Percentiles rank a stretch among this genome's conserved stretches.
Conservation (phyloP, 768 basidiomycete genomes). For the Tubosaeta brunneosetosa region DNA sequence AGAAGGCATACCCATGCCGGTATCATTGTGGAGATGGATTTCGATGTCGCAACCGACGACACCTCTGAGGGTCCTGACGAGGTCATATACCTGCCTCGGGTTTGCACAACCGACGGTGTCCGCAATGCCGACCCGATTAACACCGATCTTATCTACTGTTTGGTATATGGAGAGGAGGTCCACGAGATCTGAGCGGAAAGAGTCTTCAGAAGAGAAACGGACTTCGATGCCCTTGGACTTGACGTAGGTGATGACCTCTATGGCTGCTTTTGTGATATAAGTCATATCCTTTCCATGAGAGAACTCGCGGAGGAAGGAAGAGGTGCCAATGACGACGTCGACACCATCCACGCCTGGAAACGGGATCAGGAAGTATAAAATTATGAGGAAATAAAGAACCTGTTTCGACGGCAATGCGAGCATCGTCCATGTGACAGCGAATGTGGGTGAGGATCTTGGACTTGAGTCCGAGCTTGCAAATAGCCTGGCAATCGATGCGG, state of each 20-base stretch:
- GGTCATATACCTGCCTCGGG: conserved; percentile 96
- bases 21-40: conserved; percentile 97
- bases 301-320: conserved; percentile 98
- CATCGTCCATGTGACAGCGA: conserved; percentile 99
- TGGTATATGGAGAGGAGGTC: conserved; percentile 98
- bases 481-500: conserved; percentile 89
- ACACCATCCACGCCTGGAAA: conserved; percentile 90
- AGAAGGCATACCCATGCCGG: conserved; percentile 73
- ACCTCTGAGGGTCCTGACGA: conserved; percentile 91
- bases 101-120: conserved; percentile 99
- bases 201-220: conserved; percentile 99
- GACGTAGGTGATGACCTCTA: conserved; percentile 98
- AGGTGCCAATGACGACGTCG: conserved; percentile 98
- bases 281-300: conserved; percentile 99
- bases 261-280: conserved; percentile 98
- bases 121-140: conserved; percentile 97
- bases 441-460: conserved; percentile 98
- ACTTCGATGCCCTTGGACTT: conserved; percentile 99
- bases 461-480: conserved; percentile 97
- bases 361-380: neutral
- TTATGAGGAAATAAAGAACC: conserved; percentile 44
- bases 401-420: conserved; percentile 95
- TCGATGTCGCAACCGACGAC: conserved; percentile 98
- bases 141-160: conserved; percentile 98
- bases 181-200: conserved; percentile 98